These are phyloP conservation scores for Ceratocystis colombiana DNA, from an alignment of 2,329 filamentous ascomycete genomes.

Conservation along the genomic window DNA sequence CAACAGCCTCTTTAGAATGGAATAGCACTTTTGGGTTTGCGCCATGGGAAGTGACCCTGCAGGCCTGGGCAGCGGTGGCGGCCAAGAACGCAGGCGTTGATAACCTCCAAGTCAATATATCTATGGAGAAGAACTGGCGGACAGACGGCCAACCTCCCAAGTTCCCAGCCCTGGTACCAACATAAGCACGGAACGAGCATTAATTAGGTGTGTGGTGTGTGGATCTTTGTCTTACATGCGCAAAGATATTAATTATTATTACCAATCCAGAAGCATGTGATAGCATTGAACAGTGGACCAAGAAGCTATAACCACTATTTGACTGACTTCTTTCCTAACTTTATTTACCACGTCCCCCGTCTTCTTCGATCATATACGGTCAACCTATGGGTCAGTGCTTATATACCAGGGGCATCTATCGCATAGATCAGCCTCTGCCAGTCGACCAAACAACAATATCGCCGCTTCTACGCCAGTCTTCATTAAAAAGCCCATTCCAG, in stretches of 20 bases:
- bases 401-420: neutral
- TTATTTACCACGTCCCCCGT: neutral
- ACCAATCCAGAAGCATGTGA: neutral
- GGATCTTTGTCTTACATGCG: neutral
- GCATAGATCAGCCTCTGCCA: neutral
- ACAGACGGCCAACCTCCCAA: constrained; percentile 19
- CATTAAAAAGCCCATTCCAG: constrained; percentile 53
- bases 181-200: neutral
- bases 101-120: constrained; percentile 2
- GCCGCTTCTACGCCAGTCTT: constrained; percentile 49
- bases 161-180: constrained; percentile 6
- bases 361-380: neutral
- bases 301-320: neutral
- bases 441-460: constrained; percentile 49
- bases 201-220: neutral
- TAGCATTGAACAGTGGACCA: neutral
- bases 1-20: constrained; percentile 25
- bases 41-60: constrained; percentile 27
- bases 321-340: neutral
- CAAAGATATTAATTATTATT: neutral
- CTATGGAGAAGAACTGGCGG: neutral
- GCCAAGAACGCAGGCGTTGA: constrained; percentile 19
- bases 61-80: constrained; percentile 28
- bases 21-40: constrained; percentile 28
- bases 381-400: neutral